These are phyloP conservation scores for Hypoxylon sp. DNA, from an alignment of 2,329 filamentous ascomycete genomes.

Conservation along the genomic window DNA sequence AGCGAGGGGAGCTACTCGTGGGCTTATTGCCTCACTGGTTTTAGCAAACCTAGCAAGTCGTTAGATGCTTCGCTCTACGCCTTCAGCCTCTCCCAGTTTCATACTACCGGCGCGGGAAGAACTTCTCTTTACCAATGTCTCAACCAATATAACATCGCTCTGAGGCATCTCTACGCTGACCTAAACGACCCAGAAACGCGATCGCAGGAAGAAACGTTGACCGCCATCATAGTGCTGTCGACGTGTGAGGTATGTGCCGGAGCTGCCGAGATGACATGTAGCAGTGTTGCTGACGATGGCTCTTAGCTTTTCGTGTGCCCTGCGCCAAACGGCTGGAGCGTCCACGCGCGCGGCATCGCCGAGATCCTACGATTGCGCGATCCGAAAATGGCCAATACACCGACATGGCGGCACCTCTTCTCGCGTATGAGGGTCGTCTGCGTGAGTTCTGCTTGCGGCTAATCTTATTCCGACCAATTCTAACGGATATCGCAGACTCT, in stretches of 20 bases:
- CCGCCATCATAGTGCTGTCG: constrained; percentile 31
- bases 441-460: constrained; percentile 19
- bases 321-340: constrained; percentile 27
- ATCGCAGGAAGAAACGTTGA: constrained; percentile 32
- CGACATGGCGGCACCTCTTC: constrained; percentile 33
- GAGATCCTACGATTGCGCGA: constrained; percentile 32
- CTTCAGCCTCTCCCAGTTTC: constrained; percentile 32
- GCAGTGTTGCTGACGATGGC: constrained; percentile 4
- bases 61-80: constrained; percentile 34
- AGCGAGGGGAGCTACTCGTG: constrained; percentile 27
- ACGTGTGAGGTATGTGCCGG: constrained; percentile 30
- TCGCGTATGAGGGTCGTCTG: constrained; percentile 35
- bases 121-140: constrained; percentile 33
- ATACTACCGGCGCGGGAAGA: constrained; percentile 20
- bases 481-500: constrained; percentile 23
- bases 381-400: constrained; percentile 24
- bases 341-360: constrained; percentile 29
- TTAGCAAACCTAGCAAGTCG: constrained; percentile 22
- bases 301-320: constrained; percentile 33
- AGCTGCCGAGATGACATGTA: neutral
- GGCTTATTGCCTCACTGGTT: constrained; percentile 29
- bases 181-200: constrained; percentile 26
- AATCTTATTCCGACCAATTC: neutral
- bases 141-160: constrained; percentile 31
- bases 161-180: constrained; percentile 28